Evolutionary conservation across 192 early-diverging fungal species (phyloP), one percentile per base, ranked within the genome.

Genomic region (Mortierella hygrophila): DNA sequence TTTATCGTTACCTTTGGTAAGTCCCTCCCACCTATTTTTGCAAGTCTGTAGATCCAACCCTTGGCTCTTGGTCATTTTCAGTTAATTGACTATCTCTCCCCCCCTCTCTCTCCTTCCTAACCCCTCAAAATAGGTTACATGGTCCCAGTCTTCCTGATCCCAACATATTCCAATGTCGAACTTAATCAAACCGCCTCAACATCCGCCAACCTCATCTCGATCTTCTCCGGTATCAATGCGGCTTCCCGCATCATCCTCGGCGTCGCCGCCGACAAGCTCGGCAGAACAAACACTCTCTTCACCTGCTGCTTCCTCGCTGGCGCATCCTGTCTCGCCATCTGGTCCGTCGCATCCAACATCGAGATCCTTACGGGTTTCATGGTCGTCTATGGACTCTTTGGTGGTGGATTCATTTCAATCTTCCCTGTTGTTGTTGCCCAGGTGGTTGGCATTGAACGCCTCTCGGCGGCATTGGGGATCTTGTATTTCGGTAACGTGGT

Each of bases 371-470:
- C 83, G 47, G 78, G 71, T 9, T 92, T 92, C 76, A 85, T 88
- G 68, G 80, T 88, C 4, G 63, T 83, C 18, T 92, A 89, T 73
- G 91, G 91, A 47, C 70, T 91, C 29, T 89, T 89, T 74, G 90
- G 90, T 35, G 90, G 90, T 68, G 91, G 85, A 29, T 92, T 90
- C 68, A 88, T 92, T 16, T 88, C 88, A 32, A 80, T 93, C 20
- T 85, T 89, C 23, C 89, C 92, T 18, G 88, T 89, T 1, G 81
- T 89, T 35, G 83, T 83, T 0, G 92, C 92, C 0, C 90, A 93
- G 46, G 82, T 93, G 21, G 92, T 93, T 0, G 92, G 92, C 70
- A 78, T 90, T n/a, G 80, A 88, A 44, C 88, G 90, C 15, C 68
- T 92, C 29, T 84, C 86, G 20, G 38, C 70, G 18, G 91, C 82